Evolutionary conservation across 768 basidiomycete species (phyloP).

Genomic region (Suillus occidentalis): DNA sequence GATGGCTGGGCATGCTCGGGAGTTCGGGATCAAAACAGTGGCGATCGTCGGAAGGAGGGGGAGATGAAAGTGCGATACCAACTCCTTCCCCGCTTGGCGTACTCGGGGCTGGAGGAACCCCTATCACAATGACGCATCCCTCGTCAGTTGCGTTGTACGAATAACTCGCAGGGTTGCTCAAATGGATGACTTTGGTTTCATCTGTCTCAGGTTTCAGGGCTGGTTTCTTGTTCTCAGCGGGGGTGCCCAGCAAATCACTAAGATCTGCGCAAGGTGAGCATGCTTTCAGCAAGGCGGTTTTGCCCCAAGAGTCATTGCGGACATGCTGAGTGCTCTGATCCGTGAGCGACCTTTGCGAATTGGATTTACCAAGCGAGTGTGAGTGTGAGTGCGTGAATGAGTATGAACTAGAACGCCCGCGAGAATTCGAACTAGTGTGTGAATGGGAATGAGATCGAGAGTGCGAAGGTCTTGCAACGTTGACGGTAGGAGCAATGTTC

Average conservation of each 20-base stretch:
- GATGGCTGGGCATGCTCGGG: conserved; percentile 32
- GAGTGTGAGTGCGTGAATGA: conserved; percentile 36
- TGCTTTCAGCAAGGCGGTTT: conserved; percentile 39
- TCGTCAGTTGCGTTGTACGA: conserved; percentile 1
- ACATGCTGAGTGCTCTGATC: conserved; percentile 27
- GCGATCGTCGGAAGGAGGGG: conserved; percentile 25
- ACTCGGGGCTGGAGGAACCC: conserved; percentile 33
- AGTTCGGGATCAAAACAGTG: conserved; percentile 14
- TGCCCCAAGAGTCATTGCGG: conserved; percentile 40
- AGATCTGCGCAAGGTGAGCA: conserved; percentile 26
- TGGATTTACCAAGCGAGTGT: conserved; percentile 36
- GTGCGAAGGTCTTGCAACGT: conserved; percentile 22
- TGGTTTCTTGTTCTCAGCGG: conserved; percentile 21
- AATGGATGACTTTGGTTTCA: conserved; percentile 22
- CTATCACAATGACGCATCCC: conserved; percentile 10
- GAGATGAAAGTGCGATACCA: conserved; percentile 46
- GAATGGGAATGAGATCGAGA: conserved; percentile 31
- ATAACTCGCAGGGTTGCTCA: neutral
- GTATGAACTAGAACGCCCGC: conserved; percentile 23
- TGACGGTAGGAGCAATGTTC: conserved; percentile 45
- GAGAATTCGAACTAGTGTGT: conserved; percentile 18
- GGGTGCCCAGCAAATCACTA: conserved; percentile 25
- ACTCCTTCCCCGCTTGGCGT: conserved; percentile 29
- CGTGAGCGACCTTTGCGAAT: conserved; percentile 33
- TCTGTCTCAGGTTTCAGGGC: conserved; percentile 20